Evolutionary conservation across 78 protist species (phyloP).

Genomic region (Corallochytrium limacisporum): DNA sequence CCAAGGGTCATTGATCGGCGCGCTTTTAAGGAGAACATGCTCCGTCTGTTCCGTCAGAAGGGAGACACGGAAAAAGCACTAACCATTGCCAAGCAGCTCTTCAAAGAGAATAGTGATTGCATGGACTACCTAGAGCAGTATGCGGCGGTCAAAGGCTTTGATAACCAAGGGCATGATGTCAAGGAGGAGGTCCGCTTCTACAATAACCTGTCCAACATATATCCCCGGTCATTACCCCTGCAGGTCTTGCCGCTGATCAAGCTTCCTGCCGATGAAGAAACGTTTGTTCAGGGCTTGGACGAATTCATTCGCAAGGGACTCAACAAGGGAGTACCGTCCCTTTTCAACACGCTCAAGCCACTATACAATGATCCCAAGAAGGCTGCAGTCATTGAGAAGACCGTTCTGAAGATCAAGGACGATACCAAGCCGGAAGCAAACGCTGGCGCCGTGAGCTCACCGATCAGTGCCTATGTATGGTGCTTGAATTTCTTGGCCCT

Average conservation of each 20-base stretch:
- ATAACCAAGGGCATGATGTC: too few relatives aligned
- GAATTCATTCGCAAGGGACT: conserved; percentile 10
- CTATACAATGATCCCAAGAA: conserved; percentile 37
- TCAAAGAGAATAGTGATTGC: too few relatives aligned
- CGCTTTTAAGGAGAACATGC: background rate
- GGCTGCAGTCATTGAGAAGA: conserved; percentile 20
- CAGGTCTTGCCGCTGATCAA: too few relatives aligned
- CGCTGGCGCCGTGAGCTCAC: conserved; percentile 30
- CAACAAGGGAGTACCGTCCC: conserved; percentile 41
- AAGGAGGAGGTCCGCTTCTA: too few relatives aligned
- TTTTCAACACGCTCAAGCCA: conserved; percentile 25
- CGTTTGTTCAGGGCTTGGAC: background rate
- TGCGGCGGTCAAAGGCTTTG: too few relatives aligned
- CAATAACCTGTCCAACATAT: background rate
- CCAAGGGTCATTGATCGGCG: background rate
- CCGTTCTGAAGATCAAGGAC: background rate
- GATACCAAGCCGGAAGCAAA: background rate
- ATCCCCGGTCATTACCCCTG: background rate
- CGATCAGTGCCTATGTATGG: too few relatives aligned
- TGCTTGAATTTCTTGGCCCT: conserved; percentile 26
- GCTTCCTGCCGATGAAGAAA: too few relatives aligned
- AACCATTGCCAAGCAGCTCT: too few relatives aligned
- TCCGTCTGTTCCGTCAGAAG: too few relatives aligned
- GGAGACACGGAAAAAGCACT: too few relatives aligned
- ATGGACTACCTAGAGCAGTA: too few relatives aligned